Conservation (phyloP, 2,329 filamentous ascomycete species). For the Aaosphaeria pasadenensis region DNA sequence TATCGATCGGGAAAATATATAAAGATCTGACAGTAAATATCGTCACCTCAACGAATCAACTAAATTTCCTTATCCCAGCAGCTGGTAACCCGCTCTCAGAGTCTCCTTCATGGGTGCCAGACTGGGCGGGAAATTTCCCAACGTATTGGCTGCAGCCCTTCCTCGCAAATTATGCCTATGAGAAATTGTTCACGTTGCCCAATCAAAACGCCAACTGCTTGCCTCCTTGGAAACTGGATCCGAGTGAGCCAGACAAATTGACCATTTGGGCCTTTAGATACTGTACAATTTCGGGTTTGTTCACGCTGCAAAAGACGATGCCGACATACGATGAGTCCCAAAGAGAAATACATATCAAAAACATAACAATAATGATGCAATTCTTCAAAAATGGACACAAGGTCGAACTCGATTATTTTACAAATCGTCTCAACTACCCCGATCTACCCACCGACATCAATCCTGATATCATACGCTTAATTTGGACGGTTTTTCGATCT, state of each 20-base stretch:
- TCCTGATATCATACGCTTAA: neutral
- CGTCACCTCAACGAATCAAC: neutral
- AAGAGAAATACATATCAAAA: neutral
- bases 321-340: too few species aligned
- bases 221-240: too few species aligned
- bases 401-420: neutral
- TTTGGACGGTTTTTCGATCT: neutral
- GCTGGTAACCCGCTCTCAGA: neutral
- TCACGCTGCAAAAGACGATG: too few species aligned
- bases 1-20: neutral
- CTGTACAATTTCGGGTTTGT: too few species aligned
- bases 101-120: constrained; percentile 6
- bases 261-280: too few species aligned
- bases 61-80: neutral
- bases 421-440: neutral
- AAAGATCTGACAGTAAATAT: neutral
- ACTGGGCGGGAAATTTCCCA: constrained; percentile 1
- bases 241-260: too few species aligned
- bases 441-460: neutral
- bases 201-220: too few species aligned
- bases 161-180: neutral
- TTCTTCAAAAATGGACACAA: neutral
- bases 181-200: neutral
- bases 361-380: neutral
- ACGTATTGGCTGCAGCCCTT: neutral